Percentiles rank a stretch among this genome's conserved stretches.
phyloP scores from a whole-genome alignment of 2,329 filamentous ascomycete species.

The Fusarium avenaceum region DNA sequence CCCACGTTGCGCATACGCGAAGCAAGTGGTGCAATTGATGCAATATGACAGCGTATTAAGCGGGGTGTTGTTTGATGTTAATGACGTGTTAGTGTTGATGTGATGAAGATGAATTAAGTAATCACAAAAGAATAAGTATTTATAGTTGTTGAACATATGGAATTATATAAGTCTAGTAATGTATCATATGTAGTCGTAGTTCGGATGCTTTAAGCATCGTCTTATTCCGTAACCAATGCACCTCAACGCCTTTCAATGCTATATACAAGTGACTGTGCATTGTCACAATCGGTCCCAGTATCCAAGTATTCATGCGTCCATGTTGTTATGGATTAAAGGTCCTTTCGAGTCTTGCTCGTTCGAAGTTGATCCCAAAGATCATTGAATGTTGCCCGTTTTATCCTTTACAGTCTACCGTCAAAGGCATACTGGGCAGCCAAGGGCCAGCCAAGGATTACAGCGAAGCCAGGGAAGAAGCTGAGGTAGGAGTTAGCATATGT shows the following conservation, averaged over 20 bases:
- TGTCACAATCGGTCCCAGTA: constrained; percentile 33
- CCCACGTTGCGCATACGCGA: constrained; percentile 18
- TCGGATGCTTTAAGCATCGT: constrained; percentile 44
- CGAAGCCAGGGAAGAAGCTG: constrained; percentile 55
- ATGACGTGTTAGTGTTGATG: neutral
- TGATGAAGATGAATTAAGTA: neutral
- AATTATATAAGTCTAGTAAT: constrained; percentile 48
- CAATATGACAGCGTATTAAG: constrained; percentile 7
- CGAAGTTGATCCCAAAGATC: constrained; percentile 27
- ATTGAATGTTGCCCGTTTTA: constrained; percentile 7
- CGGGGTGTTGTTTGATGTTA: neutral
- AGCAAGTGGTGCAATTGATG: constrained; percentile 9
- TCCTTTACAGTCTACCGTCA: constrained; percentile 52
- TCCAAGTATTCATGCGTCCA: constrained; percentile 20
- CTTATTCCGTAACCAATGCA: constrained; percentile 38
- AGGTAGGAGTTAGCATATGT: constrained; percentile 21
- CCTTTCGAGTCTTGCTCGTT: constrained; percentile 39
- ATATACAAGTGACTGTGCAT: constrained; percentile 49
- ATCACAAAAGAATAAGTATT: neutral
- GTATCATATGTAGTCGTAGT: constrained; percentile 46
- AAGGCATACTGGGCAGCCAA: constrained; percentile 47
- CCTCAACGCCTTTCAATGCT: constrained; percentile 51
- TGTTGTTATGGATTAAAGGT: constrained; percentile 27
- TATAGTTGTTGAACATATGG: constrained; percentile 44
- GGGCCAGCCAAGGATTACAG: constrained; percentile 55